Evolutionary conservation across 2,329 filamentous ascomycete genomes (phyloP).

Genomic region (Neospermospora avenae): DNA sequence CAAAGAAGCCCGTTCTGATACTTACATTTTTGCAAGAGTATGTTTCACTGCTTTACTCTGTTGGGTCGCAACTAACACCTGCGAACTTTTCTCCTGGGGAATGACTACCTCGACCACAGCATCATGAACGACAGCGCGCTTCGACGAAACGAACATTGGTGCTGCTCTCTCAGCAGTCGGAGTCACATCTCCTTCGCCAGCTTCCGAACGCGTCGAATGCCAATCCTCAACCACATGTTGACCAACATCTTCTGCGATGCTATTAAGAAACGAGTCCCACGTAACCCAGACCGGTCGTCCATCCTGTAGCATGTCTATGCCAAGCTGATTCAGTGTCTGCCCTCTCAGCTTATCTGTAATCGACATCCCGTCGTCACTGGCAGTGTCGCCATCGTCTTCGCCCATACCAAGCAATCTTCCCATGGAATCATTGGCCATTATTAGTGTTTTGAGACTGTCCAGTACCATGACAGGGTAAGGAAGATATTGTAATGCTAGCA

Average conservation of each 20-base stretch:
- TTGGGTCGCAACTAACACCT: slow-evolving; percentile 11
- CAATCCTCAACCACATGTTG: slow-evolving; percentile 10
- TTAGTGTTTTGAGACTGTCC: slow-evolving; percentile 64
- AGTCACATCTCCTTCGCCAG: slow-evolving; percentile 32
- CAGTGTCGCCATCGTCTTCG: slow-evolving; percentile 37
- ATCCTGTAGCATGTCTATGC: slow-evolving; percentile 70
- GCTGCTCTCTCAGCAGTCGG: slow-evolving; percentile 36
- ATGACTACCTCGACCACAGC: slow-evolving; percentile 67
- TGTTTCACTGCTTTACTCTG: slow-evolving; percentile 34
- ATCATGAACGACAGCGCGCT: slow-evolving; percentile 48
- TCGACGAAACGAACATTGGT: slow-evolving; percentile 14
- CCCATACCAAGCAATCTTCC: slow-evolving; percentile 63
- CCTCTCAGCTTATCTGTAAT: slow-evolving; percentile 60
- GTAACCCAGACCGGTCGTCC: slow-evolving; percentile 57
- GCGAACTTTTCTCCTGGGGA: slow-evolving; percentile 36
- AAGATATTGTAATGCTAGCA: slow-evolving; percentile 69
- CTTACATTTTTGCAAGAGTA: slow-evolving; percentile 59
- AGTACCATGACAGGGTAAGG: slow-evolving; percentile 70
- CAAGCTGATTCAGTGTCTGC: slow-evolving; percentile 65
- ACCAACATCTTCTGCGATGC: slow-evolving; percentile 37
- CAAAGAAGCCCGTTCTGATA: neutral
- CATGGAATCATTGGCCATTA: slow-evolving; percentile 74
- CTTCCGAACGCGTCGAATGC: slow-evolving; percentile 6
- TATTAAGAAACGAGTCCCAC: slow-evolving; percentile 57
- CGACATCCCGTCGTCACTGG: slow-evolving; percentile 40